Base-by-base conservation (phyloP, 176 grass and related monocot genomes). In the Rhipidocladum racemiflorum region DNA sequence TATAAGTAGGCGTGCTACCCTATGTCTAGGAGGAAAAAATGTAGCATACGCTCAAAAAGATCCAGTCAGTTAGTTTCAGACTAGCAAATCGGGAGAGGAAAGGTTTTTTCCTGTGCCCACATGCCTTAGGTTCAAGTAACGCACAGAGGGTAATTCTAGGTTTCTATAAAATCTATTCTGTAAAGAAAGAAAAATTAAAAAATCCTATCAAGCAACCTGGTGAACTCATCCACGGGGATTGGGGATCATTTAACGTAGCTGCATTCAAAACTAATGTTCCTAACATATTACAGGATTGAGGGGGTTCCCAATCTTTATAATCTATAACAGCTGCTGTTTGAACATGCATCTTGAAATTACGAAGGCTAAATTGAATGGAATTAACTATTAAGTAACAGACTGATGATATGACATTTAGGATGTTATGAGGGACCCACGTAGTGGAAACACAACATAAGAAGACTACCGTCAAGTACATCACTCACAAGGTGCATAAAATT, bases 291-390 rank as follows among this genome's bases (percentile, higher is more conserved):
- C 50, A 70, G 17, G 23, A 69, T 70, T 65, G 53, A 44, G 70
- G 55, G 1, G 21, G 45, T 46, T 70, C 13, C 12, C 21, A 27
- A 69, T 70, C 38, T 25, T 45, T 27, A 40, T 20, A 81, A 76
- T 61, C 38, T n/a, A 79, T 40, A 61, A 84, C 60, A 74, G 24
- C 28, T 83, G 63, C 38, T 77, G 7, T 65, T 56, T 23, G 13
- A 88, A 16, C 2, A 84, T 75, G 68, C 50, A 46, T 79, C 65
- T 42, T 67, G 9, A 49, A 79, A 79, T 74, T 68, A 68, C 29
- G 10, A 73, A 66, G 49, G 17, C 32, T 29, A 84, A 16, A 61
- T n/a, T 73, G 23, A 72, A 74, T 60, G 27, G 42, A 78, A 59
- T 55, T 64, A 77, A 53, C 4, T 54, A 79, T 3, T 30, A 78